Evolutionary conservation across 129 eudicot genomes (phyloP), one percentile per base, ranked within the genome.

Genomic region (Lactuca saligna): DNA sequence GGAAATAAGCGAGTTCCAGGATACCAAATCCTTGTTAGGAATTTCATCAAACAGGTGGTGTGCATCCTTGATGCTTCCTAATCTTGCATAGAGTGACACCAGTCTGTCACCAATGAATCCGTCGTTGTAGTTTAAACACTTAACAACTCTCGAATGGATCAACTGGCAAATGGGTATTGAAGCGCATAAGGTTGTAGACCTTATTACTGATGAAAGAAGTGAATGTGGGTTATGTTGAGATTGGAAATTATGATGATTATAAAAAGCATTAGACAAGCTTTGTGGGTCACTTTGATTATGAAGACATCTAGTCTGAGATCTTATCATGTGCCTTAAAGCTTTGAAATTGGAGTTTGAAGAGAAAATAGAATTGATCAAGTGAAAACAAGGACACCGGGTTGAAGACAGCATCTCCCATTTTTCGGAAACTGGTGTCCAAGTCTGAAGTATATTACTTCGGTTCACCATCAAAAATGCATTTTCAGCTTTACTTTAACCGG

Each of bases 61-160:
- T 66, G 87, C 87, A 70, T 69, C 66, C 2, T 12, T 2, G 13
- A 64, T 7, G 39, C 6, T 39, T 8, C 83, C 76, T 46, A 85
- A 25, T 66, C 55, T 76, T 0, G 57, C 63, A 6, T 85, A 85
- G 5, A 79, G 4, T 0, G 82, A 79, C 9, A 85, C 87, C 73
- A 82, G 61, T 50, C 90, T 80, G 62, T 85, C 87, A 15, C 85
- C 85, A 34, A 82, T 65, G 75, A 82, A 85, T 0, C 80, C 81
- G 15, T 75, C 84, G 37, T 58, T 79, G 81, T 79, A 73, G 13
- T 37, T 56, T 9, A 72, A 72, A 55, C 71, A 39, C 51, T 80
- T 80, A 7, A 79, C 3, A 7, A 77, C 38, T 17, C 8, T 39
- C 16, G 77, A 75, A 59, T 85, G 91, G 42, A 79, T 60, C 31